Evolutionary conservation across 192 early-diverging fungal species (phyloP).

Genomic region (Paraglomus brasilianum): DNA sequence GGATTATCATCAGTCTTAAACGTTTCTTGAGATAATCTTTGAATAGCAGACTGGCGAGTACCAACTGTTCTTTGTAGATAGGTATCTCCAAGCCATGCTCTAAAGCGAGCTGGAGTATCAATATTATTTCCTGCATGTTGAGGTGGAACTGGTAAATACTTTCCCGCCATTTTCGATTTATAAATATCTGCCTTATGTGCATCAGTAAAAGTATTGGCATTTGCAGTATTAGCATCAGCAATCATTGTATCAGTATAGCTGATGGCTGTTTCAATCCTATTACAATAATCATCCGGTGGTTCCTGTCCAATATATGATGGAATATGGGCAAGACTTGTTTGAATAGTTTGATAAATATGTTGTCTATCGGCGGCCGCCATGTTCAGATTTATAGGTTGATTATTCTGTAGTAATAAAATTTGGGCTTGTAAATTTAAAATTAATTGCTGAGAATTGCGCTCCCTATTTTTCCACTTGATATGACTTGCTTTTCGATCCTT

Average conservation of each 20-base stretch:
- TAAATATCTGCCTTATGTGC: conserved; percentile 4
- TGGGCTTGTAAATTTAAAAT: conserved; percentile 22
- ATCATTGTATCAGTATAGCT: neutral
- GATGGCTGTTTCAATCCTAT: conserved; percentile 1
- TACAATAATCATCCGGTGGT: conserved; percentile 7
- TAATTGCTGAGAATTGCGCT: conserved; percentile 16
- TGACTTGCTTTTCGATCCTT: conserved; percentile 11
- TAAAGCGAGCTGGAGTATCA: conserved; percentile 4
- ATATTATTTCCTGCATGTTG: neutral
- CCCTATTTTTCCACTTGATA: conserved; percentile 19
- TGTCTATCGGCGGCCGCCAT: conserved; percentile 9
- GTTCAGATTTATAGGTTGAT: conserved; percentile 24
- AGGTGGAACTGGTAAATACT: conserved; percentile 5
- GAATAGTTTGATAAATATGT: neutral
- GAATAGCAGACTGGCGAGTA: neutral
- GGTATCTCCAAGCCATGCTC: neutral
- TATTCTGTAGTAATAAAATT: conserved; percentile 26
- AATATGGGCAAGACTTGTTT: conserved; percentile 1
- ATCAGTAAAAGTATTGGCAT: conserved; percentile 17
- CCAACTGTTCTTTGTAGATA: conserved; percentile 17
- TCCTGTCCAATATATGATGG: conserved; percentile 10
- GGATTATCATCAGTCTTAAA: conserved; percentile 12
- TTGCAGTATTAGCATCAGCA: neutral
- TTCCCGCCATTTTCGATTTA: conserved; percentile 4
- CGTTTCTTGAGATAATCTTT: conserved; percentile 22